phyloP scores from a whole-genome alignment of 352 stramenopile genomes.

The Phytophthora europaea region DNA sequence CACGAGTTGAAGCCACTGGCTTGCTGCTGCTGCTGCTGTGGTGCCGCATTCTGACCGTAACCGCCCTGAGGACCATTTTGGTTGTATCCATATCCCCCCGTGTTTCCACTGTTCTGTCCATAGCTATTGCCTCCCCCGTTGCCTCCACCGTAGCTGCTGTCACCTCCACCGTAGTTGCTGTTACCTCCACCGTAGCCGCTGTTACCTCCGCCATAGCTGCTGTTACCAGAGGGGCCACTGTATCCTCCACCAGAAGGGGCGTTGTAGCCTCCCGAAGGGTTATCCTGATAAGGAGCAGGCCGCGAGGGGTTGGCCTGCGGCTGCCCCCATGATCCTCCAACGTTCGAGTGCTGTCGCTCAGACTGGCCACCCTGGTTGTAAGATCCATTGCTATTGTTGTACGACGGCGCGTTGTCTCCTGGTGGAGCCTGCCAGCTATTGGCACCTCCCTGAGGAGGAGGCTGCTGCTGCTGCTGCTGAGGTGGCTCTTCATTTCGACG shows the following conservation, averaged over 20 bases:
- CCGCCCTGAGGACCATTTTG: slow-evolving; percentile 28
- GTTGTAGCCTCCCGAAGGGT: slow-evolving; percentile 34
- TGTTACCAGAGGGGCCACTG: slow-evolving; percentile 24
- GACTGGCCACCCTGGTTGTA: slow-evolving; percentile 34
- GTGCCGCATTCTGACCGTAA: slow-evolving; percentile 36
- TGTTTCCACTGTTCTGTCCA: slow-evolving; percentile 37
- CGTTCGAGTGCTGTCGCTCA: slow-evolving; percentile 37
- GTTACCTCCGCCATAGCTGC: slow-evolving; percentile 29
- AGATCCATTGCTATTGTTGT: slow-evolving; percentile 28
- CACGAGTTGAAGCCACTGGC: slow-evolving; percentile 67
- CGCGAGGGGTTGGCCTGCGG: slow-evolving; percentile 31
- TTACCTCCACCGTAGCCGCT: slow-evolving; percentile 18
- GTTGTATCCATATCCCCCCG: slow-evolving; percentile 33
- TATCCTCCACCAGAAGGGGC: slow-evolving; percentile 15
- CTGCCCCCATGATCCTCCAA: slow-evolving; percentile 65
- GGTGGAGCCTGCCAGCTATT: slow-evolving; percentile 37
- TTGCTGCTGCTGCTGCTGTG: slow-evolving; percentile 38
- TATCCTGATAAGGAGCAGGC: slow-evolving; percentile 75
- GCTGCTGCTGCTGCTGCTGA: slow-evolving; percentile 32
- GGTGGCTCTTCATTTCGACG: slow-evolving; percentile 51
- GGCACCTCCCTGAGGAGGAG: slow-evolving; percentile 20
- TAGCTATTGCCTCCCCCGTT: slow-evolving; percentile 38
- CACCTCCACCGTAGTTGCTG: slow-evolving; percentile 34
- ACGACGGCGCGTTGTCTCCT: slow-evolving; percentile 25
- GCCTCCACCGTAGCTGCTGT: neutral